Percentiles rank a stretch among this genome's conserved stretches.
These are phyloP conservation scores for Camelina sativa DNA, from an alignment of 345 rosid genomes.

Conservation along the genomic window DNA sequence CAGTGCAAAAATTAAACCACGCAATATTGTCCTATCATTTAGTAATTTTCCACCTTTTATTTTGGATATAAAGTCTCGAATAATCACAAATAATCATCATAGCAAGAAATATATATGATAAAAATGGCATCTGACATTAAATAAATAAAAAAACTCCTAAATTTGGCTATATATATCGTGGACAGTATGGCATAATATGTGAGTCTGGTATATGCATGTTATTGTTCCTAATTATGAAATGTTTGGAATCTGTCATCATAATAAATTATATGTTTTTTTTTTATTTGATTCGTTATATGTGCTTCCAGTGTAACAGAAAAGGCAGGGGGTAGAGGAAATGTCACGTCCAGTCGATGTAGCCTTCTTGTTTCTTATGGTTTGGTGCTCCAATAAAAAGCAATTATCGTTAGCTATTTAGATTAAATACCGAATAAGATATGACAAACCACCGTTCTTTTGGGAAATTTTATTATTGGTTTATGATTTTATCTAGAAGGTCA, in stretches of 20 bases:
- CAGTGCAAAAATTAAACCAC: background rate
- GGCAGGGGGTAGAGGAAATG: conserved; percentile 27
- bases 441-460: background rate
- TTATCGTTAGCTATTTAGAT: background rate
- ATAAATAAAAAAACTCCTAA: background rate
- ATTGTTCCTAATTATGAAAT: background rate
- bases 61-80: background rate
- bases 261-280: background rate
- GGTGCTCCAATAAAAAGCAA: conserved; percentile 16
- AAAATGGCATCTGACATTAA: background rate
- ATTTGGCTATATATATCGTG: conserved; percentile 9
- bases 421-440: background rate
- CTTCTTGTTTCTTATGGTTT: conserved; percentile 18
- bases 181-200: conserved; percentile 6
- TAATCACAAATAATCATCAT: background rate
- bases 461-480: background rate
- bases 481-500: conserved; percentile 38
- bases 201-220: conserved; percentile 11
- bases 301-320: conserved; percentile 1
- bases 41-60: background rate
- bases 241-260: conserved; percentile 28
- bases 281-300: background rate
- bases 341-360: conserved; percentile 18
- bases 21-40: background rate
- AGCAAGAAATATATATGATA: background rate